These are phyloP conservation scores for Arthroderma sp. DNA, from an alignment of 2,329 filamentous ascomycete genomes.

Conservation along the genomic window DNA sequence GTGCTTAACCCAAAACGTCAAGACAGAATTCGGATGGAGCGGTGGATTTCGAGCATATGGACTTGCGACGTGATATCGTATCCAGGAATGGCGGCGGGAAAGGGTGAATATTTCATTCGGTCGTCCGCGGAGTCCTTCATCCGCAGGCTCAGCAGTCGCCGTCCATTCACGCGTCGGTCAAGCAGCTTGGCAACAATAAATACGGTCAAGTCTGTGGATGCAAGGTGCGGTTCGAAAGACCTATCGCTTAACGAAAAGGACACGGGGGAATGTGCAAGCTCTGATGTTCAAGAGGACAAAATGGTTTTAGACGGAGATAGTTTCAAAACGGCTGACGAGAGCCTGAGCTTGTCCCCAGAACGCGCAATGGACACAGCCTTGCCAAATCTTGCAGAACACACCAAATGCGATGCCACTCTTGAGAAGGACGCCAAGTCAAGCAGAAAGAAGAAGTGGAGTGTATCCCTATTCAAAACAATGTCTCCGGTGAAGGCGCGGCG, in stretches of 20 bases:
- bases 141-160: constrained; percentile 70
- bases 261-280: too few relatives aligned
- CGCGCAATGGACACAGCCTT: too few relatives aligned
- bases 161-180: constrained; percentile 61
- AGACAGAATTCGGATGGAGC: constrained; percentile 66
- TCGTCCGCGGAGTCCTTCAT: constrained; percentile 77
- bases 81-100: constrained; percentile 61
- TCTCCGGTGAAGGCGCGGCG: constrained; percentile 5
- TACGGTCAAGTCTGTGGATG: constrained; percentile 7
- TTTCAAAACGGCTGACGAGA: too few relatives aligned
- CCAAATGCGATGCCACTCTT: too few relatives aligned
- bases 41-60: constrained; percentile 65
- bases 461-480: constrained; percentile 8
- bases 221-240: too few relatives aligned
- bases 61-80: constrained; percentile 68
- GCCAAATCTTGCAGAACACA: too few relatives aligned
- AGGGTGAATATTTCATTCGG: constrained; percentile 58
- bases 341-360: too few relatives aligned
- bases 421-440: background rate
- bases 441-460: constrained; percentile 9
- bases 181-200: constrained; percentile 36
- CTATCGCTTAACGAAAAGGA: too few relatives aligned
- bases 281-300: too few relatives aligned
- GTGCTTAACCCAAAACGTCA: constrained; percentile 60
- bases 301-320: too few relatives aligned